Conservation (phyloP, 768 basidiomycete genomes). For the Pisolithus tinctorius region DNA sequence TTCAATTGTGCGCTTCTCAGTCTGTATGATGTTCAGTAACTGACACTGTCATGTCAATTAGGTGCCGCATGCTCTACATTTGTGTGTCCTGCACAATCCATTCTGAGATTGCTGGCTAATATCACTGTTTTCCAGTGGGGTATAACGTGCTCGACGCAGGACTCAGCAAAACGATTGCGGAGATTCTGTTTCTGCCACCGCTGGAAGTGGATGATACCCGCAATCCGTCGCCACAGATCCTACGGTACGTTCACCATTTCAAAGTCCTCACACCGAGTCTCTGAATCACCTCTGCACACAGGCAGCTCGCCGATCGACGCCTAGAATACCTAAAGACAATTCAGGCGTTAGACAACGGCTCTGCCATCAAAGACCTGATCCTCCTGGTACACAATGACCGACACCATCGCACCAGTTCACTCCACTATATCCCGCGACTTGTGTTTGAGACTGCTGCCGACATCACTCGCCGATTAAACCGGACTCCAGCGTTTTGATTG, state of each 20-base stretch:
- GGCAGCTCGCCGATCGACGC: neutral
- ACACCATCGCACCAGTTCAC: neutral
- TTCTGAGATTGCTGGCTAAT: neutral
- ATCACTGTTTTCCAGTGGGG: neutral
- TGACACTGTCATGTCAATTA: neutral
- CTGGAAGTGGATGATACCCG: neutral
- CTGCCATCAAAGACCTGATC: constrained; percentile 7
- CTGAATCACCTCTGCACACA: neutral
- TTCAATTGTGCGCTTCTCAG: neutral
- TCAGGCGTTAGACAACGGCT: neutral
- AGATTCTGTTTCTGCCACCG: neutral
- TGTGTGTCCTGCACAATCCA: neutral
- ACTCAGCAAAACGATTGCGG: neutral
- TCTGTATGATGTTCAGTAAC: neutral
- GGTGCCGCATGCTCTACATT: neutral
- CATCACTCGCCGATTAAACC: neutral
- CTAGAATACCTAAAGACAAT: neutral
- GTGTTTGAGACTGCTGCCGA: neutral
- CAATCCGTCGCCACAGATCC: neutral
- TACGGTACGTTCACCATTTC: neutral
- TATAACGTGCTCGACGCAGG: neutral
- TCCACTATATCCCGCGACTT: neutral
- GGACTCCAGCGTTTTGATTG: too few species aligned
- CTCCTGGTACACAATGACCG: constrained; percentile 7
- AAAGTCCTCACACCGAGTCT: neutral